Conservation (phyloP, 2,329 filamentous ascomycete species). For the Pseudocercospora fuligena region DNA sequence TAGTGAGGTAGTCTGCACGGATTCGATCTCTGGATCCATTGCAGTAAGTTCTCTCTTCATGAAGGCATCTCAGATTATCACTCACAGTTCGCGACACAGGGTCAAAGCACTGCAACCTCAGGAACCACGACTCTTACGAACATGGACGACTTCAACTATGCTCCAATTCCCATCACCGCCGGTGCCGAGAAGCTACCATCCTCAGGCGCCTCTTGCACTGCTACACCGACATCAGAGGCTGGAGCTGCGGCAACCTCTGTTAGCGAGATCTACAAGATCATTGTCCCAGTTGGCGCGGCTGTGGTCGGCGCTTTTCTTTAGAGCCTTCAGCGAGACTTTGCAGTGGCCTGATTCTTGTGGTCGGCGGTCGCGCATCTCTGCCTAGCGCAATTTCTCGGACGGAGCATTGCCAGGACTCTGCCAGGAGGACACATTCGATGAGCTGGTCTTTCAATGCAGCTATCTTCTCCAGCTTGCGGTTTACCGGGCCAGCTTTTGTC, state of each 20-base stretch:
- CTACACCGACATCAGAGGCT: conserved; percentile 14
- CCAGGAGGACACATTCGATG: neutral
- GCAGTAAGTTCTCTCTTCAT: conserved; percentile 11
- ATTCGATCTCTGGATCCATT: conserved; percentile 1
- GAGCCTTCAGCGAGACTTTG: neutral
- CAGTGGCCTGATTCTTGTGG: neutral
- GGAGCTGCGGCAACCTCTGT: conserved; percentile 21
- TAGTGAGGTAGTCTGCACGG: conserved; percentile 7
- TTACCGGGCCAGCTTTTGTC: no score
- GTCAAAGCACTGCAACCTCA: conserved; percentile 8
- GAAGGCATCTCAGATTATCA: neutral
- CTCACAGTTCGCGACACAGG: neutral
- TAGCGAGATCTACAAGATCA: conserved; percentile 24
- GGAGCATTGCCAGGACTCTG: no score
- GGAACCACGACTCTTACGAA: conserved; percentile 14
- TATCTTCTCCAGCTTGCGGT: neutral
- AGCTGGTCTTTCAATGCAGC: neutral
- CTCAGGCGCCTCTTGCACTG: conserved; percentile 14
- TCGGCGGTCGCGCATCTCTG: neutral
- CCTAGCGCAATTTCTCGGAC: no score
- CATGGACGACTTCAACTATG: conserved; percentile 17
- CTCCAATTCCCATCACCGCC: conserved; percentile 26
- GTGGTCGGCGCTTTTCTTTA: conserved; percentile 13
- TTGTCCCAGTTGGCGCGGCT: conserved; percentile 23
- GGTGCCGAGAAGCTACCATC: conserved; percentile 23